Evolutionary conservation across 2,329 filamentous ascomycete species (phyloP).

Genomic region (Scytalidium sp.): DNA sequence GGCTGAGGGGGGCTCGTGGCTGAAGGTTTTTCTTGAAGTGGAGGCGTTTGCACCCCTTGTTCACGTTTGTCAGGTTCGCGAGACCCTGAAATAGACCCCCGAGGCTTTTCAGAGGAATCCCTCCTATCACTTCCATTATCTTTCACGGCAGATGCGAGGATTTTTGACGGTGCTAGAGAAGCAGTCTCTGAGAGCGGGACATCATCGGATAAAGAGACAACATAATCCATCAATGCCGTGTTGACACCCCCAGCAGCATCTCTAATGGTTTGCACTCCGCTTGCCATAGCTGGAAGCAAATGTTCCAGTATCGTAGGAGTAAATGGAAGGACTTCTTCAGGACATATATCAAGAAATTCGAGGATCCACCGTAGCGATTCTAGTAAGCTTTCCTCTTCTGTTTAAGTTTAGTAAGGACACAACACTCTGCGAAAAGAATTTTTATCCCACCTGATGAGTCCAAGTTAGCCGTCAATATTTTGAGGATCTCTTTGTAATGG

Average conservation of each 20-base stretch:
- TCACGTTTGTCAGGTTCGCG: slow-evolving; percentile 51
- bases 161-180: slow-evolving; percentile 33
- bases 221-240: slow-evolving; percentile 86
- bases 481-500: slow-evolving; percentile 86
- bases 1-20: slow-evolving; percentile 44
- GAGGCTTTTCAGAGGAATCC: slow-evolving; percentile 26
- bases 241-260: slow-evolving; percentile 89
- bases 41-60: slow-evolving; percentile 49
- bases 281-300: slow-evolving; percentile 90
- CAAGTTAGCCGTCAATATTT: slow-evolving; percentile 86
- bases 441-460: slow-evolving; percentile 72
- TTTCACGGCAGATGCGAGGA: slow-evolving; percentile 37
- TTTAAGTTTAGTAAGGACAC: slow-evolving; percentile 11
- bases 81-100: slow-evolving; percentile 37
- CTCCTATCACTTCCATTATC: slow-evolving; percentile 24
- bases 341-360: slow-evolving; percentile 93
- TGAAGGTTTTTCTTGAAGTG: slow-evolving; percentile 28
- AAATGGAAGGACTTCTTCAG: slow-evolving; percentile 92
- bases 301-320: slow-evolving; percentile 90
- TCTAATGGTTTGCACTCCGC: slow-evolving; percentile 83
- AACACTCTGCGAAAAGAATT: slow-evolving; percentile 16
- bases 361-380: slow-evolving; percentile 95
- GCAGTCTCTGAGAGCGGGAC: slow-evolving; percentile 37
- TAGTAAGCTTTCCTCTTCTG: slow-evolving; percentile 87
- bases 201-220: slow-evolving; percentile 81